Conservation (phyloP, 768 basidiomycete genomes). For the Trametopsis cervina region DNA sequence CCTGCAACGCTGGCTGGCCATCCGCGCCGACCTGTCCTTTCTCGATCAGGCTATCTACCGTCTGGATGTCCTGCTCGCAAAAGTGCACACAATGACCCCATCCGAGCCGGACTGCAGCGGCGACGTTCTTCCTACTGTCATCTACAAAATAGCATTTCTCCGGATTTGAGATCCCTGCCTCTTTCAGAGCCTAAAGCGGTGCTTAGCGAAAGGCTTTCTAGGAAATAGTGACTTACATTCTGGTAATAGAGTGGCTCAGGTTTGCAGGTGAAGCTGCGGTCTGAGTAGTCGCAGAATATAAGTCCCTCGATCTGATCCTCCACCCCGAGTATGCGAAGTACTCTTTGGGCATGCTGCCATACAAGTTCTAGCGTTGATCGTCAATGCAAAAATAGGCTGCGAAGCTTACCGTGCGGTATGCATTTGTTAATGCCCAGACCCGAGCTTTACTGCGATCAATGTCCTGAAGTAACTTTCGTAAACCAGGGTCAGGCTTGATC, state of each 20-base stretch:
- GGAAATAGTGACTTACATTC: constrained; percentile 32
- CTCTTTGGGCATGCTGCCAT: constrained; percentile 70
- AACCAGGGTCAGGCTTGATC: constrained; percentile 54
- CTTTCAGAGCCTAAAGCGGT: constrained; percentile 50
- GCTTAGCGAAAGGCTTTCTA: not conserved
- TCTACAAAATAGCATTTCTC: constrained; percentile 75
- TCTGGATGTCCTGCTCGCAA: constrained; percentile 57
- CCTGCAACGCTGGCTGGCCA: constrained; percentile 32
- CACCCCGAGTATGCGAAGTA: constrained; percentile 65
- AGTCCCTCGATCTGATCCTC: constrained; percentile 69
- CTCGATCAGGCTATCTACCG: constrained; percentile 54
- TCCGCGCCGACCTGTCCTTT: constrained; percentile 36
- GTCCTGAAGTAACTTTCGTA: constrained; percentile 68
- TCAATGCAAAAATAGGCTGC: not conserved
- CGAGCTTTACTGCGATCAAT: constrained; percentile 69
- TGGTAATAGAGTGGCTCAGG: constrained; percentile 70
- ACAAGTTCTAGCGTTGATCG: not conserved
- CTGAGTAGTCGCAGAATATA: constrained; percentile 71
- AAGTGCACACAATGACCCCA: constrained; percentile 78
- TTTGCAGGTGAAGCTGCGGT: constrained; percentile 68
- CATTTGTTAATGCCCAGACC: constrained; percentile 88
- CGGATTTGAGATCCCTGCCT: constrained; percentile 55
- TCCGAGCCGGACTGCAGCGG: constrained; percentile 54
- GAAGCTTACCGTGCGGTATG: constrained; percentile 56
- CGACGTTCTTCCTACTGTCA: constrained; percentile 65